Evolutionary conservation across 192 early-diverging fungal species (phyloP), one percentile per base, ranked within the genome.

Genomic region (Coemansia sp.): DNA sequence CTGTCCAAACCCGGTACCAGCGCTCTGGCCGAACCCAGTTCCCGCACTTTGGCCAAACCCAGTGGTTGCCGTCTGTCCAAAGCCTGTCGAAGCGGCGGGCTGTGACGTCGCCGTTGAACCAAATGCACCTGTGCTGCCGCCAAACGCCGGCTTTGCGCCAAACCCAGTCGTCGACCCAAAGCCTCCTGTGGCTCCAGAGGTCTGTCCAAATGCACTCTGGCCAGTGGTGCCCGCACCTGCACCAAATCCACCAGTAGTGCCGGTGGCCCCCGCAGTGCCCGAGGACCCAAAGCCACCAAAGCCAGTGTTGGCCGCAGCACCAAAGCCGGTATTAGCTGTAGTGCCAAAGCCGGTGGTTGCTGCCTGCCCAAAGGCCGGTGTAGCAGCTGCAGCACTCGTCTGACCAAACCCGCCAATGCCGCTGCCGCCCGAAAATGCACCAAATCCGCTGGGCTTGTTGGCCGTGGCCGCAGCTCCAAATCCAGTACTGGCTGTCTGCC

Each of bases 1-100:
- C 51, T 82, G 73, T 6, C 82, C 82, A 53, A 72, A 66, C 49
- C 62, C 68, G 38, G 32, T 35, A 35, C 64, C 72, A 9, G 72
- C 73, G 21, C 59, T 66, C 35, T 21, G 19, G 17, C 56, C 56
- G 22, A 57, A 58, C 47, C 47, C 57, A 53, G 50, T 22, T 15
- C 52, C 52, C 35, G 53, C 74, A 56, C 10, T 56, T 57, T 19
- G 49, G 52, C 69, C 69, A 22, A 66, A 65, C 11, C 62, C 50
- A 57, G 35, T 73, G n/a, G 54, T 66, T 0, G 67, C 35, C 15
- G 62, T 11, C 39, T 70, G 58, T 4, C 72, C 69, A 61, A 70
- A 71, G 5, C 56, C 60, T 8, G 41, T 39, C 1, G 63, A 56
- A 19, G 49, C 68, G 24, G 41, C 62, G 17, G 37, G 72, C 63